A percentile compares a stretch with the other conserved stretches of the same genome.
phyloP scores from a whole-genome alignment of 176 grass and related monocot species.

The Triticum urartu region DNA sequence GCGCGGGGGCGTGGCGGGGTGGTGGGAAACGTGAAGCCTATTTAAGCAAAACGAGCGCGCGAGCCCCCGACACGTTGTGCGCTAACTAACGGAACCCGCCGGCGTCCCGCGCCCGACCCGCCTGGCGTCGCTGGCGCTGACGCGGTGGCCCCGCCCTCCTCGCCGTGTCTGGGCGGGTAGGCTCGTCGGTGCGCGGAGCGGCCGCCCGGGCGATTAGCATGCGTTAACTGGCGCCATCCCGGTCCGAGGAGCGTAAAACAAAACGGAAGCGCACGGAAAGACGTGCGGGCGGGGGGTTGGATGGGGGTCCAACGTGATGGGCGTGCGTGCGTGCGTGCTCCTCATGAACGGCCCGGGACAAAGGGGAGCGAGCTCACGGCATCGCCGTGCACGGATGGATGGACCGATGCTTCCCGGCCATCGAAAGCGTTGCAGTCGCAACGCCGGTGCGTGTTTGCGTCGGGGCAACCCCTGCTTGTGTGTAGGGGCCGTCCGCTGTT shows the following conservation, averaged over 20 bases:
- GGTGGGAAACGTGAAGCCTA: slow-evolving; percentile 48
- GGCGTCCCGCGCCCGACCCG: background rate
- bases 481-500: background rate
- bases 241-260: background rate
- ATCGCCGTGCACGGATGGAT: background rate
- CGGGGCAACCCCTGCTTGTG: background rate
- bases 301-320: background rate
- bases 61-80: slow-evolving; percentile 25
- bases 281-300: background rate
- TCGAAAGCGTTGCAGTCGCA: background rate
- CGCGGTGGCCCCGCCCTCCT: background rate
- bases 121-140: background rate
- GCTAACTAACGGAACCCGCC: background rate
- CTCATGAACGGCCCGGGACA: background rate
- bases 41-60: slow-evolving; percentile 50
- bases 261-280: slow-evolving; percentile 17
- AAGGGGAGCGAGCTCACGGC: background rate
- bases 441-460: background rate
- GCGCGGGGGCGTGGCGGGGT: background rate
- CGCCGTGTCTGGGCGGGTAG: background rate
- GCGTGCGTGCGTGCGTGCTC: background rate
- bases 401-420: background rate
- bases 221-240: background rate
- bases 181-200: background rate
- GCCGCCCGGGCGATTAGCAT: background rate